These are phyloP conservation scores for Globomyces sp. DNA, from an alignment of 371 early-diverging fungal species.

Conservation along the genomic window DNA sequence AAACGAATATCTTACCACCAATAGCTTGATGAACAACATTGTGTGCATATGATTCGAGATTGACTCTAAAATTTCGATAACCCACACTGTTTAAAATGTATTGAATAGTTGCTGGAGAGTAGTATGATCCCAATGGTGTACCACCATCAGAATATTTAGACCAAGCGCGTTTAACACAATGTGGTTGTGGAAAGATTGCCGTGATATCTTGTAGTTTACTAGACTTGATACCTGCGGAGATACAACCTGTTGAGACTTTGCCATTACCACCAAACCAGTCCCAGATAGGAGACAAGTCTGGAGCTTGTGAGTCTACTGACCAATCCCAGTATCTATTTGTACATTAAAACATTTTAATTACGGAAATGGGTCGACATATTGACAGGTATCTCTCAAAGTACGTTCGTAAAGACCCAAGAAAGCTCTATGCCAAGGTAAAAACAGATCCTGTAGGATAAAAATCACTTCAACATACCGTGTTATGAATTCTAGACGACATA, in stretches of 20 bases:
- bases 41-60: constrained; percentile 29
- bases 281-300: constrained; percentile 7
- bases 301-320: constrained; percentile 16
- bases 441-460: constrained; percentile 11
- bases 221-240: background rate
- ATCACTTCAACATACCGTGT: background rate
- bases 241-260: background rate
- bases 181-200: background rate
- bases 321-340: constrained; percentile 14
- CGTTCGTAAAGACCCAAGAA: constrained; percentile 37
- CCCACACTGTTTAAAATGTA: background rate
- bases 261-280: constrained; percentile 3
- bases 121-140: background rate
- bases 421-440: constrained; percentile 51
- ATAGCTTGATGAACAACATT: constrained; percentile 26
- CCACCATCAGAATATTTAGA: background rate
- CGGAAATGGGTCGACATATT: constrained; percentile 8
- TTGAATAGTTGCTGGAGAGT: background rate
- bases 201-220: background rate
- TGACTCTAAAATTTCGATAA: constrained; percentile 20
- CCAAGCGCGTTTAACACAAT: constrained; percentile 8
- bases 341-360: background rate
- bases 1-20: constrained; percentile 21
- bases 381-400: background rate
- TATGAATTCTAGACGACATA: constrained; percentile 20